These are phyloP conservation scores for Agarophyton chilense DNA, from an alignment of 23 red algal species.

Conservation along the genomic window DNA sequence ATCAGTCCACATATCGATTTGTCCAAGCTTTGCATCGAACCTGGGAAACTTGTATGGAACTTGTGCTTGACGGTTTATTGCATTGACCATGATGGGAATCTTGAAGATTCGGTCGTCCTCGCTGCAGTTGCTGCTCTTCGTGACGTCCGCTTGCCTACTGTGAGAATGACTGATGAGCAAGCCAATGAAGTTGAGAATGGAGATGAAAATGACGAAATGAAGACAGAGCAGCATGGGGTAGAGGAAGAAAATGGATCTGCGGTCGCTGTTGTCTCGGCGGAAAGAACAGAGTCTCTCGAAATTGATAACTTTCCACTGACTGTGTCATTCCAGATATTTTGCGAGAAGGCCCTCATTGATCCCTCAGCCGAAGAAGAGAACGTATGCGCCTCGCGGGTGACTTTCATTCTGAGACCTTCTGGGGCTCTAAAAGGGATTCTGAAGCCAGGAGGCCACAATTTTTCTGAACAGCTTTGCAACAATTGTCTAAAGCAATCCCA, in stretches of 20 bases:
- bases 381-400: slow-evolving; percentile 45
- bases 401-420: slow-evolving; percentile 35
- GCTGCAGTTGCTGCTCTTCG: slow-evolving; percentile 55
- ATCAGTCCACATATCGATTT: slow-evolving; percentile 45
- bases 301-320: slow-evolving; percentile 51
- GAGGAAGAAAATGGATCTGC: not conserved
- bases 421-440: slow-evolving; percentile 45
- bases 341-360: slow-evolving; percentile 52
- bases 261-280: slow-evolving; percentile 31
- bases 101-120: slow-evolving; percentile 48
- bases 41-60: slow-evolving; percentile 46
- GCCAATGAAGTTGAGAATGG: not conserved
- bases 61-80: slow-evolving; percentile 49
- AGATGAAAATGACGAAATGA: slow-evolving; percentile 7
- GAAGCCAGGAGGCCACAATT: slow-evolving; percentile 48
- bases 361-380: slow-evolving; percentile 54
- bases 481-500: slow-evolving; percentile 12
- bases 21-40: slow-evolving; percentile 44
- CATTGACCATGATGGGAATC: slow-evolving; percentile 71
- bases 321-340: slow-evolving; percentile 52
- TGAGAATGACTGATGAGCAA: slow-evolving; percentile 49
- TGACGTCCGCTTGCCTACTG: slow-evolving; percentile 39
- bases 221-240: not conserved
- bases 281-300: slow-evolving; percentile 35
- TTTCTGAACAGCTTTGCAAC: slow-evolving; percentile 26